Base-by-base conservation (phyloP, 176 grass and related monocot species). In the Pontederia crassipes region DNA sequence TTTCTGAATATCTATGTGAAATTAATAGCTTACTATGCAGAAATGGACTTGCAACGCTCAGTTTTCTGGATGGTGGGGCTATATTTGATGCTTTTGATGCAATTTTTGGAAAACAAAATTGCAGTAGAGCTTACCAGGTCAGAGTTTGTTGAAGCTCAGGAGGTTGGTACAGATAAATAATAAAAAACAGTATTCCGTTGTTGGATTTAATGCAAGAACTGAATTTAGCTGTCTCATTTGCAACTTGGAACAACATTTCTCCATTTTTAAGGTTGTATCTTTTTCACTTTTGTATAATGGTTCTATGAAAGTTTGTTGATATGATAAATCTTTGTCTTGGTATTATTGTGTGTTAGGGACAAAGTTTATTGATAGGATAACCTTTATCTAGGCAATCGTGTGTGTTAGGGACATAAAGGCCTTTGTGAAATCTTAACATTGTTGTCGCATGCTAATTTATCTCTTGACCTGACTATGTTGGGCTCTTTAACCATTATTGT, bases 121-220 rank as follows among this genome's bases (percentile, higher is more conserved):
- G 79, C 82, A 51, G 74, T 95, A 58, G 89, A 95, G 80, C 82
- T 95, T 67, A 95, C 89, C 26, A 77, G 89, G 59, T 95, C 85
- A 74, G 89, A 89, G 56, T 95, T 95, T 76, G 85, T 89, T 80
- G 85, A 95, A 83, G 89, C 89, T 68, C 85, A 89, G 69, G 89
- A 89, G 89, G 89, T 95, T 85, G 49, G 54, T 69, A 47, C 45
- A 28, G 18, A 27, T 20, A 49, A 65, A 46, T 51, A 15, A 9
- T 65, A 46, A 17, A 5, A 14, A 40, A 40, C 6, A 40, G 32
- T 40, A 40, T 3, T 40, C 2, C 32, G 15, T 56, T 18, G 20
- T 24, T 24, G 20, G 20, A 24, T 24, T 56, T 4, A 20, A 17
- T 56, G 54, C 17, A 18, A 11, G 54, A 18, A 26, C 17, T 10